Conservation (phyloP, 805 yeast species). For the Wickerhamiella nectarea region DNA sequence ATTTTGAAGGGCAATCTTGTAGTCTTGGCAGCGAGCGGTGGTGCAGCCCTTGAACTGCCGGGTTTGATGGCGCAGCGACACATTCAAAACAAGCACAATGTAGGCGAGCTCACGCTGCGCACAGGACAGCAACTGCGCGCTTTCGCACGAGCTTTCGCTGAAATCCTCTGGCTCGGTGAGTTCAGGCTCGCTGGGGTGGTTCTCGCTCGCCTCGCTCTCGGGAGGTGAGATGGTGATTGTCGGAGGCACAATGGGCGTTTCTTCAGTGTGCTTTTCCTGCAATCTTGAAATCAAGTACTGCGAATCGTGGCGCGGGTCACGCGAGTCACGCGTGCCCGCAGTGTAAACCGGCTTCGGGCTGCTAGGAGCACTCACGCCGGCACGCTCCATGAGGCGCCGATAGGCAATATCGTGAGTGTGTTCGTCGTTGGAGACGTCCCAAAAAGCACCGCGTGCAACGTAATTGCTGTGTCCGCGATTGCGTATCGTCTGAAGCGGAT, state of each 20-base stretch:
- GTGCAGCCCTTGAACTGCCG: conserved; percentile 6
- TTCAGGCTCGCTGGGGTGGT: neutral
- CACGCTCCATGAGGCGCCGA: conserved; percentile 3
- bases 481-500: conserved; percentile 72
- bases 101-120: conserved; percentile 16
- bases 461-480: conserved; percentile 35
- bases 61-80: conserved; percentile 11
- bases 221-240: neutral
- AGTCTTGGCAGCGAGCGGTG: conserved; percentile 10
- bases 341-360: conserved; percentile 5
- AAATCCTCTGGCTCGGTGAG: neutral
- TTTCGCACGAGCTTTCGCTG: neutral
- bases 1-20: conserved; percentile 9
- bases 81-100: conserved; percentile 13
- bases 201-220: neutral
- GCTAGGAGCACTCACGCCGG: neutral
- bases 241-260: neutral
- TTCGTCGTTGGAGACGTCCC: conserved; percentile 21
- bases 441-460: conserved; percentile 9
- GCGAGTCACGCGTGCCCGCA: conserved; percentile 7
- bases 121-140: neutral
- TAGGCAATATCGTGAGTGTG: conserved; percentile 19
- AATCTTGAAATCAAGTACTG: conserved; percentile 3
- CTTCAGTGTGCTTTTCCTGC: conserved; percentile 5
- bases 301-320: conserved; percentile 13